Percentiles rank a stretch among this genome's conserved stretches.
phyloP scores from a whole-genome alignment of 805 yeast species.

The Schwanniomyces pseudopolymorphus region DNA sequence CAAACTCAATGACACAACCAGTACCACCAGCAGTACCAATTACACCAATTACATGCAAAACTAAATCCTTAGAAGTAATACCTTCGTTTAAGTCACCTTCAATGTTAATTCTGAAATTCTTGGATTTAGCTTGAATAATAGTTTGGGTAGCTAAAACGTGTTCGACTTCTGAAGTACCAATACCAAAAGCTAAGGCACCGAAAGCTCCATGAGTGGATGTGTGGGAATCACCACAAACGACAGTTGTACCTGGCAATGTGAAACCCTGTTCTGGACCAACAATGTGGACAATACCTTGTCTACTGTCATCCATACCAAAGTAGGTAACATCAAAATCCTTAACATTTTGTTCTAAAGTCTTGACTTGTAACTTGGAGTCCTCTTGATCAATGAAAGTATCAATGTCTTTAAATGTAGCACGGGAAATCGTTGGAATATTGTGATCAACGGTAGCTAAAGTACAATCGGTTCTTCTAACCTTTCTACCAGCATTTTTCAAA shows the following conservation, averaged over 20 bases:
- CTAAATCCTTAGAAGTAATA: slow-evolving; percentile 92
- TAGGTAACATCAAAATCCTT: slow-evolving; percentile 85
- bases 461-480: slow-evolving; percentile 88
- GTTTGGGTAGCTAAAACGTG: slow-evolving; percentile 98
- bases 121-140: slow-evolving; percentile 88
- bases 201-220: slow-evolving; percentile 99
- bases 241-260: slow-evolving; percentile 97
- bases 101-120: slow-evolving; percentile 88
- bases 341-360: slow-evolving; percentile 90
- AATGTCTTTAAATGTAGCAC: slow-evolving; percentile 70
- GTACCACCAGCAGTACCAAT: slow-evolving; percentile 99
- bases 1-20: slow-evolving; percentile 94
- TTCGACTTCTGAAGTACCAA: slow-evolving; percentile 98
- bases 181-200: slow-evolving; percentile 96
- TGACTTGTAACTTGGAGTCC: slow-evolving; percentile 90
- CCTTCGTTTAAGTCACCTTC: slow-evolving; percentile 85
- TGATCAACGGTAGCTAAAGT: slow-evolving; percentile 95
- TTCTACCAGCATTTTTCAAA: slow-evolving; percentile 79
- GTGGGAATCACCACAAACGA: slow-evolving; percentile 98
- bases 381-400: slow-evolving; percentile 82
- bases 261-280: slow-evolving; percentile 99
- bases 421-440: slow-evolving; percentile 93
- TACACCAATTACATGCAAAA: slow-evolving; percentile 90
- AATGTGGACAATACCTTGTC: slow-evolving; percentile 98
- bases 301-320: slow-evolving; percentile 89